These are phyloP conservation scores for Fraxinus pennsylvanica DNA, from an alignment of 257 asterid genomes.

Conservation along the genomic window DNA sequence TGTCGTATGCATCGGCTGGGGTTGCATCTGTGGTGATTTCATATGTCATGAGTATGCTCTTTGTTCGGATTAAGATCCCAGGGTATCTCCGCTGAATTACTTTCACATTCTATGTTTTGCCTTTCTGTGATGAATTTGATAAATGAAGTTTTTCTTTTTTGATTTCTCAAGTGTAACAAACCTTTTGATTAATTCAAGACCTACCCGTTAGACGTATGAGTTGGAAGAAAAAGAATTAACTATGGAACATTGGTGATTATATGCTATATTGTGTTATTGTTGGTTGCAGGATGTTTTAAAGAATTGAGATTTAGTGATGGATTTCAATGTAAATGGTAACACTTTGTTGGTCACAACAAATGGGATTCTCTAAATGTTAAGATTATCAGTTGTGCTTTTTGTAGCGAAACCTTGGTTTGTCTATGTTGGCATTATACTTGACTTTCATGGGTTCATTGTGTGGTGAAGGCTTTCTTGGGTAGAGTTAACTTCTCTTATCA, in stretches of 20 bases:
- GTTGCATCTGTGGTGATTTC: not conserved
- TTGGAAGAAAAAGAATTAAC: not conserved
- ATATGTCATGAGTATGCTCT: conserved; percentile 1
- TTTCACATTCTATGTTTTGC: no score
- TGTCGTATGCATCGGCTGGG: conserved; percentile 49
- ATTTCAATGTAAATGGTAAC: not conserved
- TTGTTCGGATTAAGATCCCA: no score
- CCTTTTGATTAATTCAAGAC: not conserved
- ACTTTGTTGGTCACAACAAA: not conserved
- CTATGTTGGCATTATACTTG: not conserved
- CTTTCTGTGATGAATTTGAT: not conserved
- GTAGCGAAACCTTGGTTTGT: not conserved
- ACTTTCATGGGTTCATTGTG: conserved; percentile 1
- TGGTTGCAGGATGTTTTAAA: not conserved
- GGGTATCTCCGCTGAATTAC: no score
- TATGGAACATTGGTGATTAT: not conserved
- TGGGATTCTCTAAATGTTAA: not conserved
- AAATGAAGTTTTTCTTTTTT: not conserved
- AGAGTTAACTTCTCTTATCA: not conserved
- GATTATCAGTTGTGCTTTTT: not conserved
- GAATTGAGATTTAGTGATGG: not conserved
- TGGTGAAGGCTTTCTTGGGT: not conserved
- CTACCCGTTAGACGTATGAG: not conserved
- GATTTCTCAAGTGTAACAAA: not conserved
- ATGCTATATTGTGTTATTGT: not conserved